Conservation (phyloP, 768 basidiomycete species). For the Amanita molliuscula region DNA sequence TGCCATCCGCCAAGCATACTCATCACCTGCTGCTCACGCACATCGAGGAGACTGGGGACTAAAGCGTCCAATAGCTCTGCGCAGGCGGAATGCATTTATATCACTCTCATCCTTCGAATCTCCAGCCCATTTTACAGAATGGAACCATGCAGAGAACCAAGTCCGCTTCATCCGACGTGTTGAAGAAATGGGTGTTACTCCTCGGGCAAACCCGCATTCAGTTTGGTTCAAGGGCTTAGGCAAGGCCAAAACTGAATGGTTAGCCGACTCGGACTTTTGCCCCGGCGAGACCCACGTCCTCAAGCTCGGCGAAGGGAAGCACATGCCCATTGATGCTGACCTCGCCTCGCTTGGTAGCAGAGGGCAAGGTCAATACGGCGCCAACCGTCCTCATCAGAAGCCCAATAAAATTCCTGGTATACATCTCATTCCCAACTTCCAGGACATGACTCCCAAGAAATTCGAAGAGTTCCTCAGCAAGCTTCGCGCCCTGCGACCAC, state of each 20-base stretch:
- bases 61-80: constrained; percentile 69
- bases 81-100: constrained; percentile 53
- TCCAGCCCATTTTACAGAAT: constrained; percentile 66
- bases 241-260: constrained; percentile 20
- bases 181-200: constrained; percentile 46
- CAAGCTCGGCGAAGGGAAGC: constrained; percentile 11
- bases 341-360: constrained; percentile 13
- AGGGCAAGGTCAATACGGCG: constrained; percentile 19
- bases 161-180: constrained; percentile 59
- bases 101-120: constrained; percentile 63
- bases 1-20: constrained; percentile 67
- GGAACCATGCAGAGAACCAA: constrained; percentile 57
- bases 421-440: constrained; percentile 39
- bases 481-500: constrained; percentile 43
- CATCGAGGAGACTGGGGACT: constrained; percentile 79
- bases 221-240: constrained; percentile 33
- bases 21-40: constrained; percentile 56
- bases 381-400: constrained; percentile 5
- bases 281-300: constrained; percentile 15
- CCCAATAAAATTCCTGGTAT: background rate
- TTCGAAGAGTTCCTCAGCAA: constrained; percentile 53
- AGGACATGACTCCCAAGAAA: constrained; percentile 47
- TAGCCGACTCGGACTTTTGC: constrained; percentile 22
- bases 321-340: constrained; percentile 5
- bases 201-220: constrained; percentile 16